Evolutionary conservation across 1,284 basidiomycete species (phyloP).

Genomic region (Moesziomyces sp.): DNA sequence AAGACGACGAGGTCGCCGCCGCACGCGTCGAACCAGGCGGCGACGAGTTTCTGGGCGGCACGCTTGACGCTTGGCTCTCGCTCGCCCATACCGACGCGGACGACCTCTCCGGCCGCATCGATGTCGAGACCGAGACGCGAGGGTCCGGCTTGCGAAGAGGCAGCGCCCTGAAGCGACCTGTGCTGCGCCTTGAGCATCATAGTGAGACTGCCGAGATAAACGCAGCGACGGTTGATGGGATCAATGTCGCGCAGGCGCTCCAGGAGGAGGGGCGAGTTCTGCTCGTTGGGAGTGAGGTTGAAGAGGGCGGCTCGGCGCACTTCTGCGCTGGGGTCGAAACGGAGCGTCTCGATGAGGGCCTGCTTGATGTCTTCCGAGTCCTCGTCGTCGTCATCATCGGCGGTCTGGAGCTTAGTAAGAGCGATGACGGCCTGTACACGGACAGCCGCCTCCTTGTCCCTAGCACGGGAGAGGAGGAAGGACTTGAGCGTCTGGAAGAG

Average conservation of each 20-base stretch:
- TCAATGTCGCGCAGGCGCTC: constrained; percentile 87
- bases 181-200: constrained; percentile 38
- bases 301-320: constrained; percentile 88
- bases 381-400: constrained; percentile 71
- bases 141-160: constrained; percentile 30
- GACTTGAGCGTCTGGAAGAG: constrained; percentile 78
- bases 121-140: constrained; percentile 55
- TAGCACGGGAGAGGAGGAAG: constrained; percentile 79
- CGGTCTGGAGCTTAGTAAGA: constrained; percentile 82
- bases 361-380: constrained; percentile 75
- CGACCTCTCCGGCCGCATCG: constrained; percentile 46
- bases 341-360: constrained; percentile 78
- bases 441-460: constrained; percentile 86
- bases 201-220: constrained; percentile 74
- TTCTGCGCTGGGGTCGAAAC: constrained; percentile 80
- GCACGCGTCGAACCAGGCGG: constrained; percentile 59
- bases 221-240: constrained; percentile 80
- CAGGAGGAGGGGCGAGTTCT: constrained; percentile 76
- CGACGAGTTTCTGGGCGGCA: constrained; percentile 75
- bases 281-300: constrained; percentile 78
- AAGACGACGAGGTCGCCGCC: constrained; percentile 70
- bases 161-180: constrained; percentile 17
- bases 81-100: constrained; percentile 82
- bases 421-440: constrained; percentile 87
- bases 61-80: constrained; percentile 83